Evolutionary conservation across 371 early-diverging fungal species (phyloP).

Genomic region (Mortierella polycephala): DNA sequence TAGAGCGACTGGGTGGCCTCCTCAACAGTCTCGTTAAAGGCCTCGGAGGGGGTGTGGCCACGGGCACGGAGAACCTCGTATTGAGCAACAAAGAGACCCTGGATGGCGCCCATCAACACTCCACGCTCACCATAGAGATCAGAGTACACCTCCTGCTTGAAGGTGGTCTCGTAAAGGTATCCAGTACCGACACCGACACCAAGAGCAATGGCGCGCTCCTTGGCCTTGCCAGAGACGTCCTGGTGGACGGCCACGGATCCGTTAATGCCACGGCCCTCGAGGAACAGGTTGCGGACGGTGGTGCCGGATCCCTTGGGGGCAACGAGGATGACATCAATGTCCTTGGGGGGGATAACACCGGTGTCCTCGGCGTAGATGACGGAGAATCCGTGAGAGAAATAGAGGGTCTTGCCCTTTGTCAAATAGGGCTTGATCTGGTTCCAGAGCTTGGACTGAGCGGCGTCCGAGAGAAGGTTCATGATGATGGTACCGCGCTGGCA

Average conservation of each 20-base stretch:
- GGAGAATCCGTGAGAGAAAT: slow-evolving; percentile 98
- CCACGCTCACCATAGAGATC: slow-evolving; percentile 98
- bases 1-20: slow-evolving; percentile 98
- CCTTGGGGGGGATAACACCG: slow-evolving; percentile 88
- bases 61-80: slow-evolving; percentile 96
- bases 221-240: slow-evolving; percentile 92
- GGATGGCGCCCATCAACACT: slow-evolving; percentile 98
- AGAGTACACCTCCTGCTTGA: slow-evolving; percentile 96
- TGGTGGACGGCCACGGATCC: slow-evolving; percentile 96
- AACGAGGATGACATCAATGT: slow-evolving; percentile 95
- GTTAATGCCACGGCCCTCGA: slow-evolving; percentile 98
- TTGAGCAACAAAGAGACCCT: slow-evolving; percentile 96
- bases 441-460: slow-evolving; percentile 95
- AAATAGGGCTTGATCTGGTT: slow-evolving; percentile 87
- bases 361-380: slow-evolving; percentile 95
- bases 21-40: slow-evolving; percentile 99
- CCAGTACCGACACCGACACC: slow-evolving; percentile 97
- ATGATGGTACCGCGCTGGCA: slow-evolving; percentile 90
- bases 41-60: slow-evolving; percentile 97
- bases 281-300: slow-evolving; percentile 96
- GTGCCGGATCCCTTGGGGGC: slow-evolving; percentile 98
- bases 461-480: slow-evolving; percentile 97
- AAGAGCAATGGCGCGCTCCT: slow-evolving; percentile 91
- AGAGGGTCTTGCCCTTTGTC: slow-evolving; percentile 97
- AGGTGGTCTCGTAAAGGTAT: slow-evolving; percentile 97